phyloP scores from a whole-genome alignment of 169 alveolate genomes.

The Eimeria tenella region DNA sequence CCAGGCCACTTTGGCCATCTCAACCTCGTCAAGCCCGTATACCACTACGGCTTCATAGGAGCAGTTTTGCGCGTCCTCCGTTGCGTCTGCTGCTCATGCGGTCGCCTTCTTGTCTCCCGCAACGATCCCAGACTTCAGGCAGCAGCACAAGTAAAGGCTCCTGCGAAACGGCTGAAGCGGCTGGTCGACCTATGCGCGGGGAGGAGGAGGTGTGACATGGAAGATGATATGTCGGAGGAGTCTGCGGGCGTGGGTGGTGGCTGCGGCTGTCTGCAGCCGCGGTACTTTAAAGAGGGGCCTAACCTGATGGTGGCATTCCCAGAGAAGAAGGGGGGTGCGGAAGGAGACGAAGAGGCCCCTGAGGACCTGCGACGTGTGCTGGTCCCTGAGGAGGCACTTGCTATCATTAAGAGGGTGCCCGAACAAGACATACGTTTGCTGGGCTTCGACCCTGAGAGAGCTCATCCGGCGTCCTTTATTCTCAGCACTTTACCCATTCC shows the following conservation, averaged over 20 bases:
- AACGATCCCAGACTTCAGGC: slow-evolving; percentile 88
- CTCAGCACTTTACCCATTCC: slow-evolving; percentile 97
- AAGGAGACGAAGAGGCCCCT: slow-evolving; percentile 55
- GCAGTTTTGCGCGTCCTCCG: slow-evolving; percentile 95
- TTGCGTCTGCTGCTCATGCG: slow-evolving; percentile 97
- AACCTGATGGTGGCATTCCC: slow-evolving; percentile 89
- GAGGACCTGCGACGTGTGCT: slow-evolving; percentile 79
- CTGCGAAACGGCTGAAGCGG: slow-evolving; percentile 84
- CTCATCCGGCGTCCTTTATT: slow-evolving; percentile 98
- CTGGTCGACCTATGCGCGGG: slow-evolving; percentile 76
- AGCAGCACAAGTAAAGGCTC: slow-evolving; percentile 87
- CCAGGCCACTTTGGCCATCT: slow-evolving; percentile 99
- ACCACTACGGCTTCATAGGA: slow-evolving; percentile 91
- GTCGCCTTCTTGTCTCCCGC: slow-evolving; percentile 92
- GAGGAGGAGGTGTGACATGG: slow-evolving; percentile 43
- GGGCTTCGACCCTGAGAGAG: slow-evolving; percentile 96
- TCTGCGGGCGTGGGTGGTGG: slow-evolving; percentile 80
- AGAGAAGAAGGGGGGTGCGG: slow-evolving; percentile 85
- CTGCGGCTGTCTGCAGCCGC: slow-evolving; percentile 95
- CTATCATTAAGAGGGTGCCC: slow-evolving; percentile 92
- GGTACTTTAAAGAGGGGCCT: slow-evolving; percentile 93
- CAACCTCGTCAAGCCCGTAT: slow-evolving; percentile 96
- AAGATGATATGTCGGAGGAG: slow-evolving; percentile 40
- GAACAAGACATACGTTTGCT: slow-evolving; percentile 92
- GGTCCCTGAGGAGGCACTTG: slow-evolving; percentile 93